A percentile compares a stretch with the other conserved stretches of the same genome.
These are phyloP conservation scores for Escovopsis weberi DNA, from an alignment of 2,329 filamentous ascomycete species.

Conservation along the genomic window DNA sequence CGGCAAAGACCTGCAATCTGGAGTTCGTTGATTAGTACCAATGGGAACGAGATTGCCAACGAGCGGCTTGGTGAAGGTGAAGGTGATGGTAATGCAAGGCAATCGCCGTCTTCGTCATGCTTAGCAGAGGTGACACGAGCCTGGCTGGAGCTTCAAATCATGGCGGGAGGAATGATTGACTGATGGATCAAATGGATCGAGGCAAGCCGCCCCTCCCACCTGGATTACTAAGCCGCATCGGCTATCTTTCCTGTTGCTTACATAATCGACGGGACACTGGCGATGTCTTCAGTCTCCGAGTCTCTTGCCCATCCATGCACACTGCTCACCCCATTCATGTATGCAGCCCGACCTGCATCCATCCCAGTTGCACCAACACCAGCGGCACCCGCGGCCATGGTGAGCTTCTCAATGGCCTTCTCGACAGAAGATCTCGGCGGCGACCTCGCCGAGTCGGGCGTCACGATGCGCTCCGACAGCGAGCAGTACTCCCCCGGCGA, in stretches of 20 bases:
- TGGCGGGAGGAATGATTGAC: too few species aligned
- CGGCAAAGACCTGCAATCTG: too few species aligned
- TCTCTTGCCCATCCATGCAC: neutral
- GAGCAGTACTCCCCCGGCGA: constrained; percentile 63
- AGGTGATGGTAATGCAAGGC: constrained; percentile 7
- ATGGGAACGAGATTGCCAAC: too few species aligned
- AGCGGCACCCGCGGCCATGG: neutral
- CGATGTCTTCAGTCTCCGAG: too few species aligned
- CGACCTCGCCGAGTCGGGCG: constrained; percentile 54
- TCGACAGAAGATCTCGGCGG: constrained; percentile 35
- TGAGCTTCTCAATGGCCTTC: constrained; percentile 36
- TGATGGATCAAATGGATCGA: too few species aligned
- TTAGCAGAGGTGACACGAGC: too few species aligned
- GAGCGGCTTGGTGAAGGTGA: neutral
- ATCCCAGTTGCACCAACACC: neutral
- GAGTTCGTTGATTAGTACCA: too few species aligned
- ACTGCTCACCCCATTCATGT: too few species aligned
- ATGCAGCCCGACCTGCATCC: neutral
- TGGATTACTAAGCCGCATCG: neutral
- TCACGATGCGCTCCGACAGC: constrained; percentile 71
- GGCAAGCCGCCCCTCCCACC: too few species aligned
- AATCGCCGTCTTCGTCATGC: constrained; percentile 7
- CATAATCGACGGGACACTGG: too few species aligned
- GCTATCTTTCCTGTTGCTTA: too few species aligned
- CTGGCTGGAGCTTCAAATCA: neutral